Conservation (phyloP, 2,329 filamentous ascomycete genomes). For the Trichocomaceae sp. region DNA sequence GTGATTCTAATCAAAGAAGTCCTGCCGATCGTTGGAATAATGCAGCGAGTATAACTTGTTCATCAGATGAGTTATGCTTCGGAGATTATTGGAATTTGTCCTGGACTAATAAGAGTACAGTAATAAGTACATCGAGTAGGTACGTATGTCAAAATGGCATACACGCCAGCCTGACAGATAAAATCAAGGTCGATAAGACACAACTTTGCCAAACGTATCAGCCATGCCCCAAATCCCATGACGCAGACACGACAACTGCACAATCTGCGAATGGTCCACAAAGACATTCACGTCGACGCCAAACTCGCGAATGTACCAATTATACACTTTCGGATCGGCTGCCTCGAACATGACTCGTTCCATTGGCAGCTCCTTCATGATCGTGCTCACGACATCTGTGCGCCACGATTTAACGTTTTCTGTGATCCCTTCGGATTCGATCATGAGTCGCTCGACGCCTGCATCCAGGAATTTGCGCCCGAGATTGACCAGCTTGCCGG, state of each 20-base stretch:
- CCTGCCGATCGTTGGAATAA: too few species aligned
- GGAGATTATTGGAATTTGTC: background rate
- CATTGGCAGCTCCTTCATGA: conserved; percentile 45
- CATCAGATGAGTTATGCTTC: background rate
- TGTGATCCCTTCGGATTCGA: conserved; percentile 55
- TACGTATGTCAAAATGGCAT: background rate
- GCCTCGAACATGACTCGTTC: conserved; percentile 55
- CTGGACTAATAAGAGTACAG: too few species aligned
- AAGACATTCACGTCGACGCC: conserved; percentile 53
- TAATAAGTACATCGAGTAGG: background rate
- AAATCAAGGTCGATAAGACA: conserved; percentile 29
- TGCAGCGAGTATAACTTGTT: too few species aligned
- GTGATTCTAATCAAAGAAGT: too few species aligned
- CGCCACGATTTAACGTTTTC: conserved; percentile 51
- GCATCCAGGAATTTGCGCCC: conserved; percentile 46
- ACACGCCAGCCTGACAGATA: background rate
- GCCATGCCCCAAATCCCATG: conserved; percentile 52
- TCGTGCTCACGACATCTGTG: conserved; percentile 49
- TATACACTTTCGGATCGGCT: conserved; percentile 50
- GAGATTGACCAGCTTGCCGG: conserved; percentile 44
- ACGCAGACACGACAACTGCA: conserved; percentile 48
- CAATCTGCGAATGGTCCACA: conserved; percentile 53
- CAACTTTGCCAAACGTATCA: conserved; percentile 51
- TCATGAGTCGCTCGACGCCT: conserved; percentile 52
- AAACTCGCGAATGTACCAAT: conserved; percentile 53